A percentile compares a stretch with the other conserved stretches of the same genome.
Evolutionary conservation across 176 grass and related monocot species (phyloP).

Genomic region (Aegilops speltoides): DNA sequence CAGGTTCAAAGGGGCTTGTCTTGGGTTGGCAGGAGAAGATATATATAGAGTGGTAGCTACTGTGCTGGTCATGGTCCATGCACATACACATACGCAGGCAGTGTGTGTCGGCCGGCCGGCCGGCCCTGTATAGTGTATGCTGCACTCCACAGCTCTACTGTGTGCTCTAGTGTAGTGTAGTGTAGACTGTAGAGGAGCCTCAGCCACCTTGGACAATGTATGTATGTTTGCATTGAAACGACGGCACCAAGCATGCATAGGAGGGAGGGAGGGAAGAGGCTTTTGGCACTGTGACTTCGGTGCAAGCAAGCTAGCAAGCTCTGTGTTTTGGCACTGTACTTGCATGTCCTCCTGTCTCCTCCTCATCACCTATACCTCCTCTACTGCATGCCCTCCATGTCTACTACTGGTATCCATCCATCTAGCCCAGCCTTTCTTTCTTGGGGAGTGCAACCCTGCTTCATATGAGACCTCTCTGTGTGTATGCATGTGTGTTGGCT

Average conservation of each 20-base stretch:
- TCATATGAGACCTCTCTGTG: not conserved
- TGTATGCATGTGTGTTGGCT: constrained; percentile 5
- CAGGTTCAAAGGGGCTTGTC: constrained; percentile 9
- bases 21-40: not conserved
- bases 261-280: constrained; percentile 1
- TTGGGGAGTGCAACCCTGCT: constrained; percentile 17
- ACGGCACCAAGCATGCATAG: not conserved
- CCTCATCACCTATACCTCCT: not conserved
- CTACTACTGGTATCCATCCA: not conserved
- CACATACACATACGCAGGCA: not conserved
- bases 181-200: not conserved
- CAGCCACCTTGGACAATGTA: constrained; percentile 12
- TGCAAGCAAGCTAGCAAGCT: not conserved
- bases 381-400: not conserved
- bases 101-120: not conserved
- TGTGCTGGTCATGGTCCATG: not conserved
- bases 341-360: not conserved
- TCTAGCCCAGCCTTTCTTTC: constrained; percentile 24
- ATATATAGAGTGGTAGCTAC: not conserved
- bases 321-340: constrained; percentile 1
- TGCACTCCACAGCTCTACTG: not conserved
- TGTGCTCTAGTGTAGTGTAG: not conserved
- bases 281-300: constrained; percentile 23
- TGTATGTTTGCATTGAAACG: constrained; percentile 27
- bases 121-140: not conserved